Evolutionary conservation across 805 yeast genomes (phyloP), one percentile per base, ranked within the genome.

Genomic region (Hemisphaericaspora nanyangensis): DNA sequence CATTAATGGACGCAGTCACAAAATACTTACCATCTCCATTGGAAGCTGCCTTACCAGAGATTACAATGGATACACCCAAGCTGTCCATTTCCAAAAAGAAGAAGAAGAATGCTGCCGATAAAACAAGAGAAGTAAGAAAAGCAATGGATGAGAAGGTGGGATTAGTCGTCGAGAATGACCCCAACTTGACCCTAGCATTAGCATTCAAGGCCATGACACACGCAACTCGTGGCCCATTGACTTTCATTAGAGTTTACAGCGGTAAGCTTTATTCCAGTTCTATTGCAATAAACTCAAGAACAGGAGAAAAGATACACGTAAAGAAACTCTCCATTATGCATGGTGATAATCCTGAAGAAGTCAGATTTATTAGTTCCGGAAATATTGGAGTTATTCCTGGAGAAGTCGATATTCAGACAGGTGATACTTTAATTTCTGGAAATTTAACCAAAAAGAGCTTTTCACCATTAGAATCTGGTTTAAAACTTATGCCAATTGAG

Each of bases 171-270:
- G 76, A 79, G 52, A 66, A 73, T 24, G 77, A 79, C 49, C 72
- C 76, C n/a, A 72, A 79, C 35, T 55, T 85, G 17, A 73, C 87
- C 4, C 73, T 88, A 6, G 90, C 95, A 0, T 68, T 91, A 29
- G 97, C 96, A 2, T 93, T 93, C 65, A 93, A 93, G 58, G 96
- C 91, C 5, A 74, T 85, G 35, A 82, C 90, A 3, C 96, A 93
- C 56, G 84, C 87, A 2, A 79, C 79, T 16, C 73, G 89, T 45
- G 96, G 96, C 1, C 71, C 80, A 1, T 78, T 90, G 82, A 82
- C 86, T 6, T 93, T 82, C 56, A 81, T 91, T 19, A 70, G 99
- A 40, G 93, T 93, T 3, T 93, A 93, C 63, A 76, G 90, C 36
- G 99, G 99, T 0, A 73, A 68, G 29, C 59, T 93, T 13, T 72